Evolutionary conservation across 495 filamentous ascomycete species (phyloP).

Genomic region (Chaetomium tenue): DNA sequence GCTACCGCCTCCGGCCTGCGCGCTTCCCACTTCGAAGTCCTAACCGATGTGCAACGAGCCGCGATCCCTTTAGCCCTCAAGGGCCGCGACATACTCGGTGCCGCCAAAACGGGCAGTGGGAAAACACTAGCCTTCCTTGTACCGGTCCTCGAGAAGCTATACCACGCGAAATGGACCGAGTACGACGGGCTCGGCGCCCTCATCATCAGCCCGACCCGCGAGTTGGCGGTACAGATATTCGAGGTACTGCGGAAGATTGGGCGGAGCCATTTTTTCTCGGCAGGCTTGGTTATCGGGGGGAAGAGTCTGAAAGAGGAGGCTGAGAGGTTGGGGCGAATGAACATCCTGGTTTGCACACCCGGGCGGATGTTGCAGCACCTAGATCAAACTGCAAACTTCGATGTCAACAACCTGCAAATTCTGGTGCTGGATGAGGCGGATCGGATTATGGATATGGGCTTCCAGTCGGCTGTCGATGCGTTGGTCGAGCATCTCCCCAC

Average conservation of each 20-base stretch:
- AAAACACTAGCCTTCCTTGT: constrained; percentile 94
- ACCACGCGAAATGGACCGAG: constrained; percentile 84
- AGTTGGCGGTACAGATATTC: constrained; percentile 96
- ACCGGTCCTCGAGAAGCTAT: constrained; percentile 92
- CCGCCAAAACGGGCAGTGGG: constrained; percentile 93
- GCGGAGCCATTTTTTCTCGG: constrained; percentile 84
- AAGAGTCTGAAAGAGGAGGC: constrained; percentile 86
- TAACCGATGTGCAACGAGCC: constrained; percentile 89
- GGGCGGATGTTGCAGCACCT: constrained; percentile 94
- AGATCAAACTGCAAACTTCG: constrained; percentile 88
- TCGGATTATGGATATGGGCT: constrained; percentile 97
- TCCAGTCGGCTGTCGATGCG: constrained; percentile 86
- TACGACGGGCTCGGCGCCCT: constrained; percentile 88
- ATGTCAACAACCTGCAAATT: constrained; percentile 86
- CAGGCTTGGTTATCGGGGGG: constrained; percentile 92
- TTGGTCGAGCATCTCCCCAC: constrained; percentile 90
- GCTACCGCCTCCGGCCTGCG: constrained; percentile 78
- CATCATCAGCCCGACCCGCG: constrained; percentile 90
- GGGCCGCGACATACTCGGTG: constrained; percentile 86
- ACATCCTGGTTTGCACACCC: constrained; percentile 95
- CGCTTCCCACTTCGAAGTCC: constrained; percentile 80
- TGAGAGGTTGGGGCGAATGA: constrained; percentile 86
- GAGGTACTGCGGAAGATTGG: constrained; percentile 90
- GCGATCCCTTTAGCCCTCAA: constrained; percentile 84
- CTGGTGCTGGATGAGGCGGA: constrained; percentile 96